Percentiles rank a stretch among this genome's conserved stretches.
Conservation (phyloP, 176 grass and related monocot genomes). For the Chloris gayana region DNA sequence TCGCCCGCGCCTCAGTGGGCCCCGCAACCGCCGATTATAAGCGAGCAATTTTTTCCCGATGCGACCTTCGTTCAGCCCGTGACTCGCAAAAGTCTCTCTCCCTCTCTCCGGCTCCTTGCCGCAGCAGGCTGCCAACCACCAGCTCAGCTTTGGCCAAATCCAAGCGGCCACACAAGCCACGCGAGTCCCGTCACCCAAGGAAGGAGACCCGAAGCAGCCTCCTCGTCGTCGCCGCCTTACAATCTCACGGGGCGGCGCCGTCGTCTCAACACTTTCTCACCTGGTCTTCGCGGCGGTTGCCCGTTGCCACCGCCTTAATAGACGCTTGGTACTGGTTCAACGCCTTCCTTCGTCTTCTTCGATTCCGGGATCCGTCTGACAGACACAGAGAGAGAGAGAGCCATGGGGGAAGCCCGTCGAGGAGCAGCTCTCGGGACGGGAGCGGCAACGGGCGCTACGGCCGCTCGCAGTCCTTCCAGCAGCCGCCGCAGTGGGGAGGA, state of each 20-base stretch:
- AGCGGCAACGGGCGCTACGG: conserved; percentile 36
- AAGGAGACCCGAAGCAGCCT: conserved; percentile 18
- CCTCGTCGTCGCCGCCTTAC: background rate
- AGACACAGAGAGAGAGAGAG: background rate
- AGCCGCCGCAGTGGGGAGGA: background rate
- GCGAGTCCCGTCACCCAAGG: background rate
- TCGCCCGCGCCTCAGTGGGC: too few relatives aligned
- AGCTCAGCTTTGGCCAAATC: background rate
- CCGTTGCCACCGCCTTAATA: background rate
- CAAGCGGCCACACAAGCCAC: background rate
- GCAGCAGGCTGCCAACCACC: background rate
- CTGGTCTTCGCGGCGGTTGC: background rate
- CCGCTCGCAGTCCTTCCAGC: conserved; percentile 14
- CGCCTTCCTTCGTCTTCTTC: background rate
- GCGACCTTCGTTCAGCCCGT: background rate
- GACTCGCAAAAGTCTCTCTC: too few relatives aligned
- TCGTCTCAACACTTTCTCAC: background rate
- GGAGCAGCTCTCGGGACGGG: conserved; percentile 37
- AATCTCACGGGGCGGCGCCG: background rate
- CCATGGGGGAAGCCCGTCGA: conserved; percentile 50
- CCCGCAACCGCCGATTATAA: background rate
- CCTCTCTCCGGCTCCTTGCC: background rate
- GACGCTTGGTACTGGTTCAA: background rate
- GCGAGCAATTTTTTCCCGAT: background rate
- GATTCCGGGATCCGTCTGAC: background rate